Conservation (phyloP, 495 filamentous ascomycete species). For the Aspergillus sparsus region DNA sequence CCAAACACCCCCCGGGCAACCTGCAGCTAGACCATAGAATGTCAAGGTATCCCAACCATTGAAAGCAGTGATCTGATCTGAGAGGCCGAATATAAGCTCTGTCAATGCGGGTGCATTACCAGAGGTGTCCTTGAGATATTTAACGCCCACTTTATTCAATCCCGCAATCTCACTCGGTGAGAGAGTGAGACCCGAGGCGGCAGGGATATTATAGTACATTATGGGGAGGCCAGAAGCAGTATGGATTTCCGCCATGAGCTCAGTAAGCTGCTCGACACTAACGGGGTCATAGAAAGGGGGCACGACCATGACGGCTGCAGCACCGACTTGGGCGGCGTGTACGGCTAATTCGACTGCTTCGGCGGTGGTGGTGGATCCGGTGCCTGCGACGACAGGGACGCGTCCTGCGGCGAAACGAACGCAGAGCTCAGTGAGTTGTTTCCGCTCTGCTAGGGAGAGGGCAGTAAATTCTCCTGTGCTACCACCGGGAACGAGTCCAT, state of each 20-base stretch:
- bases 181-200: conserved; percentile 31
- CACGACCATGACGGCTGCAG: conserved; percentile 40
- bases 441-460: conserved; percentile 35
- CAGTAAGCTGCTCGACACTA: conserved; percentile 32
- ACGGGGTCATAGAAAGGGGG: conserved; percentile 44
- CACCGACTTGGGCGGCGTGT: conserved; percentile 36
- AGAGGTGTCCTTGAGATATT: conserved; percentile 42
- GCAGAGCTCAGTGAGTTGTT: conserved; percentile 41
- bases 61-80: conserved; percentile 35
- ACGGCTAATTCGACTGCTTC: conserved; percentile 39
- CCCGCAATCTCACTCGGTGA: conserved; percentile 32
- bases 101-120: conserved; percentile 40
- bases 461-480: conserved; percentile 45
- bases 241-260: conserved; percentile 35
- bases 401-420: conserved; percentile 38
- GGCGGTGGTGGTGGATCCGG: conserved; percentile 30
- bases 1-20: conserved; percentile 35
- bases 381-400: conserved; percentile 38
- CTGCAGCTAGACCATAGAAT: conserved; percentile 40
- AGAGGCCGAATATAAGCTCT: conserved; percentile 34
- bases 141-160: conserved; percentile 33
- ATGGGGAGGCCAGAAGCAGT: conserved; percentile 31
- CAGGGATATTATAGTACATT: conserved; percentile 42
- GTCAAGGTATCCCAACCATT: conserved; percentile 44
- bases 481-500: conserved; percentile 43